These are phyloP conservation scores for Fraxinus paxiana DNA, from an alignment of 305 asterid genomes.

Conservation along the genomic window DNA sequence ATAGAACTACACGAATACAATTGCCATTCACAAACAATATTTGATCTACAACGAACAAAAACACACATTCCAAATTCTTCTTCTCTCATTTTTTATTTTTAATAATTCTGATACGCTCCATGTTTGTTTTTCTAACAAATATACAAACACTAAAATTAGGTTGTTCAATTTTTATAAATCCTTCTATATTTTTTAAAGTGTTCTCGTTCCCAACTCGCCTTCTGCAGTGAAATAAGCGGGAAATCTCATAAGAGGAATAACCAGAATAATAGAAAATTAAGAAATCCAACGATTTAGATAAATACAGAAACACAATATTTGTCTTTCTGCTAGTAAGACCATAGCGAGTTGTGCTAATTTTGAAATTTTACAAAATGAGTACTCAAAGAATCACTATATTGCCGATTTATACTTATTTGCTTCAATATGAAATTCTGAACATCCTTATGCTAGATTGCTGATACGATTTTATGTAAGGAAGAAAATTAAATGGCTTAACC, in stretches of 20 bases:
- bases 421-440: slow-evolving; percentile 43
- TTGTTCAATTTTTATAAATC: background rate
- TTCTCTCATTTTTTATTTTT: too few relatives aligned
- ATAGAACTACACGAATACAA: too few relatives aligned
- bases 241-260: background rate
- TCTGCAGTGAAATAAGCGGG: background rate
- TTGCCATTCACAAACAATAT: too few relatives aligned
- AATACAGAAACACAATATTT: background rate
- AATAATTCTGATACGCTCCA: background rate
- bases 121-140: background rate
- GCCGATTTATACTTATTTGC: background rate
- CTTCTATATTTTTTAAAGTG: background rate
- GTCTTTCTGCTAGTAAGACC: background rate
- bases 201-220: background rate
- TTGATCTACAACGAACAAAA: too few relatives aligned
- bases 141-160: background rate
- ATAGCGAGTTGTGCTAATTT: background rate
- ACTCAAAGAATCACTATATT: background rate
- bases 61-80: background rate
- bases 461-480: slow-evolving; percentile 73
- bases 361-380: background rate
- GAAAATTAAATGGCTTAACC: slow-evolving; percentile 42
- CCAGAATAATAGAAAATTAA: background rate
- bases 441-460: slow-evolving; percentile 49
- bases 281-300: background rate